Evolutionary conservation across 495 filamentous ascomycete genomes (phyloP).

Genomic region (Daldinia grandis): DNA sequence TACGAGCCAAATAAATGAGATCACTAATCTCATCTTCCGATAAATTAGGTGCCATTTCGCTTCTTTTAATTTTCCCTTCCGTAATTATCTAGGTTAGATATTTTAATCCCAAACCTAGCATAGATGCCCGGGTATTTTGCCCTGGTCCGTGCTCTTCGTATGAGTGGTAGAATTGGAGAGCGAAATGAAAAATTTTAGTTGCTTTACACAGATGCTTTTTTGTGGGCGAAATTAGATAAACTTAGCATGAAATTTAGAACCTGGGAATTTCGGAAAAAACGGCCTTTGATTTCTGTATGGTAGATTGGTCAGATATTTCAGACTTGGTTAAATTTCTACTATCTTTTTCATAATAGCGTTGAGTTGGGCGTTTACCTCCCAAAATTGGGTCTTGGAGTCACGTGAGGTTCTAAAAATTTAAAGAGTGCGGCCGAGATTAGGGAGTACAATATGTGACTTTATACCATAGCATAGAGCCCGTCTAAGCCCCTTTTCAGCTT

Average conservation of each 20-base stretch:
- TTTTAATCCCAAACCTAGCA: not conserved
- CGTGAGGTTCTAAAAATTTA: not conserved
- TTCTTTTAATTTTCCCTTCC: not conserved
- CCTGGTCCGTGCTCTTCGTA: slow-evolving; percentile 8
- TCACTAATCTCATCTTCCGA: slow-evolving; percentile 84
- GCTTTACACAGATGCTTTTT: not conserved
- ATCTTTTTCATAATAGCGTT: not conserved
- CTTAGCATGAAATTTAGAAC: not conserved
- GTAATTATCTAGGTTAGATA: not conserved
- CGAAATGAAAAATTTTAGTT: slow-evolving; percentile 14
- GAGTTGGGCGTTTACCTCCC: not conserved
- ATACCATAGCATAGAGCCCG: not conserved
- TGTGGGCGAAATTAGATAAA: not conserved
- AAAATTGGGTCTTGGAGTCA: not conserved
- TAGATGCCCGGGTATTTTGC: not conserved
- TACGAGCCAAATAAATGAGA: slow-evolving; percentile 82
- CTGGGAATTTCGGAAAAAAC: no score
- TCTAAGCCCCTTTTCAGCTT: no score
- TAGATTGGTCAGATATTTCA: not conserved
- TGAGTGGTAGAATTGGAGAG: not conserved
- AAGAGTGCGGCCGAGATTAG: not conserved
- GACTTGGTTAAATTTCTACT: not conserved
- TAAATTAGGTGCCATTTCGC: slow-evolving; percentile 61
- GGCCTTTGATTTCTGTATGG: not conserved
- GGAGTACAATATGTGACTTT: not conserved